Evolutionary conservation across 768 basidiomycete species (phyloP).

Genomic region (Leucogyrophana mollusca): DNA sequence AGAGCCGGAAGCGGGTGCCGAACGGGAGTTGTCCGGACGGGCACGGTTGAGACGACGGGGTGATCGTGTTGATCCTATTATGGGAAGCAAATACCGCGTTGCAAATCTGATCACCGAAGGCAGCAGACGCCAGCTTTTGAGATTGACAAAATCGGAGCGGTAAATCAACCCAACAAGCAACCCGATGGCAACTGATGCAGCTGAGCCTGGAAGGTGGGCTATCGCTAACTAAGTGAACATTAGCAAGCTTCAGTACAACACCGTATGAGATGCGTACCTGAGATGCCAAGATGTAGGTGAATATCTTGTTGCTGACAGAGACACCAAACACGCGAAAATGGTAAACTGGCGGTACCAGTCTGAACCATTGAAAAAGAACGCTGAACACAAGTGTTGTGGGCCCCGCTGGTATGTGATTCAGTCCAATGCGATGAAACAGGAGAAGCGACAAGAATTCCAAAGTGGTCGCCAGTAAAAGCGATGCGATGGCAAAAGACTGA

Average conservation of each 20-base stretch:
- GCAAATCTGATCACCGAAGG: conserved; percentile 54
- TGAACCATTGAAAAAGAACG: conserved; percentile 78
- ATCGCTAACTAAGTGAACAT: conserved; percentile 56
- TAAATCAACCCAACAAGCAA: conserved; percentile 74
- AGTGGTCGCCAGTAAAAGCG: conserved; percentile 62
- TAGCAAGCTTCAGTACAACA: conserved; percentile 4
- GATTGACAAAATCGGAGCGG: conserved; percentile 75
- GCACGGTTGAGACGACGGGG: conserved; percentile 72
- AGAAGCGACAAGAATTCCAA: conserved; percentile 67
- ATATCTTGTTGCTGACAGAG: conserved; percentile 72
- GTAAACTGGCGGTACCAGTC: conserved; percentile 77
- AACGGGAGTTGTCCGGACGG: conserved; percentile 53
- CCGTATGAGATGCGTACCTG: conserved; percentile 48
- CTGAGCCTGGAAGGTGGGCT: conserved; percentile 65
- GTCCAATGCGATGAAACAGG: conserved; percentile 59
- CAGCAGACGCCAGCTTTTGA: conserved; percentile 80
- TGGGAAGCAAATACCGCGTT: conserved; percentile 56
- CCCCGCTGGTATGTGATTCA: conserved; percentile 77
- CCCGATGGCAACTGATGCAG: conserved; percentile 61
- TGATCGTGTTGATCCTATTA: conserved; percentile 63
- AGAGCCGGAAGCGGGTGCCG: conserved; percentile 12
- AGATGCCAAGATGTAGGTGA: conserved; percentile 66
- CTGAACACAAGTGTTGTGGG: conserved; percentile 76
- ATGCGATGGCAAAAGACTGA: conserved; percentile 78
- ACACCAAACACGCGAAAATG: conserved; percentile 74